A percentile compares a stretch with the other conserved stretches of the same genome.
Conservation (phyloP, 805 yeast species). For the Barnettozyma pratensis region DNA sequence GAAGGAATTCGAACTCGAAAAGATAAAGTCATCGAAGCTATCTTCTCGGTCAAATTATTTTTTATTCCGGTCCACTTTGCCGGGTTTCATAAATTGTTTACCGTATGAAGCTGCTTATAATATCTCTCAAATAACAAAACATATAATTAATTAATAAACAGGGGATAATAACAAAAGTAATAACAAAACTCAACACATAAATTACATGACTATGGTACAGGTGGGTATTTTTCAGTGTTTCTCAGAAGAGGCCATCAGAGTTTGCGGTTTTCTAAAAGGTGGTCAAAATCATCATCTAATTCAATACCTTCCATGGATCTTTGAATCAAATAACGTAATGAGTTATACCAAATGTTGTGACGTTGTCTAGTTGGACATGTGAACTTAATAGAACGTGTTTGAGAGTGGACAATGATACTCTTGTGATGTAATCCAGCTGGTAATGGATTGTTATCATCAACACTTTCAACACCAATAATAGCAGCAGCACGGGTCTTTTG, state of each 20-base stretch:
- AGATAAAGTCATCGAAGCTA: neutral
- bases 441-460: conserved; percentile 78
- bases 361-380: conserved; percentile 86
- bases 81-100: no score
- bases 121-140: no score
- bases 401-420: conserved; percentile 72
- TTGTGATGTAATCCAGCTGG: conserved; percentile 88
- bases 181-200: no score
- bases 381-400: conserved; percentile 56
- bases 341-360: conserved; percentile 88
- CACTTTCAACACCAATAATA: conserved; percentile 70
- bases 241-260: neutral
- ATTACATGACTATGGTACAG: no score
- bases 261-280: neutral
- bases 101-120: no score
- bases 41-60: no score
- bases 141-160: no score
- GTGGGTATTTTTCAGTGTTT: neutral
- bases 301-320: conserved; percentile 56
- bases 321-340: conserved; percentile 69
- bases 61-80: neutral
- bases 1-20: no score
- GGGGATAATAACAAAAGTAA: no score
- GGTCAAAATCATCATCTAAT: conserved; percentile 30
- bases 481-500: conserved; percentile 76